Base-by-base conservation (phyloP, 352 stramenopile genomes). In the Globisporangium megalacanthum region DNA sequence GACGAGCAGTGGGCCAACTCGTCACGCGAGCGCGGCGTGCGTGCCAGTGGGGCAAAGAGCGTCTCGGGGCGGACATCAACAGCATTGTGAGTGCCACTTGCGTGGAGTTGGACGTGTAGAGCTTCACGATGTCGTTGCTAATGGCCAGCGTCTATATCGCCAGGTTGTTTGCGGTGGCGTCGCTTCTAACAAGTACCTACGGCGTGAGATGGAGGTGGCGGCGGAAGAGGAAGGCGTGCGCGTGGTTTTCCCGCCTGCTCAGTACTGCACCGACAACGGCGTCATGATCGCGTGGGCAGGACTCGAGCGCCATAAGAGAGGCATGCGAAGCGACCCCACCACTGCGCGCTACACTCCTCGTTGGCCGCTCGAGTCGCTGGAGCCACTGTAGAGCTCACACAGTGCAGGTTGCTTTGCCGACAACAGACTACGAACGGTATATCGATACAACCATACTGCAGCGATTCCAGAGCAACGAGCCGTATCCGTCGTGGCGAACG, bases 231-330 rank as follows among this genome's bases (percentile, higher is more conserved):
- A 92, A 62, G 70, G 62, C 3, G 47, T 93, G 1, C 42, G 68
- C 9, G 61, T 61, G 4, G 54, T 86, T 10, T 83, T 90, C 31
- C 77, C 82, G 19, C 81, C 85, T 6, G 66, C 75, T 19, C 74
- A 90, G 60, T 88, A 99, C 45, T 99, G 97, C 76, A 99, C 97
- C 2, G 97, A 99, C 83, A 99, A 99, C 68, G 97, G 94, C 48
- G 94, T 97, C 25, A 98, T 98, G 93, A 75, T 97, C 49, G 96
- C 97, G 2, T 99, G 95, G 95, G 90, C 96, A 8, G 95, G 91
- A 6, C 69, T 93, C 13, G 83, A 95, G 60, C 69, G 77, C 25
- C 79, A 88, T 58, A 41, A 52, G 8, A 61, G 59, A 4, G 80
- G 79, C 25, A 77, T 82, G 62, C 81, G 83, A 2, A 88, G 72